Evolutionary conservation across 768 basidiomycete species (phyloP), one percentile per base, ranked within the genome.

Genomic region (Astraeus odoratus): DNA sequence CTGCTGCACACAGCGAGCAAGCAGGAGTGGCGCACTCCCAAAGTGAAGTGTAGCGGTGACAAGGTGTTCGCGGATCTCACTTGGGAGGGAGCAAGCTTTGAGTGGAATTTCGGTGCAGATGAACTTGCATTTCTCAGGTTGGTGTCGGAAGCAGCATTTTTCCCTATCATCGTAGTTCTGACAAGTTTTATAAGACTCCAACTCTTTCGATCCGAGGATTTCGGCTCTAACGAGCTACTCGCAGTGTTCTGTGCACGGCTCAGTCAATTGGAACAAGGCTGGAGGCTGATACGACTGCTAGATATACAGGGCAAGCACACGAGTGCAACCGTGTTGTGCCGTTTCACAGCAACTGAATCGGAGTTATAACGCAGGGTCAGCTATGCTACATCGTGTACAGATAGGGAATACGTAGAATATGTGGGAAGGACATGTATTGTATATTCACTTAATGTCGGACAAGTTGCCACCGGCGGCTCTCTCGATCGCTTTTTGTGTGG

Each of bases 401-500:
- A 13, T 3, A 20, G 25, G 9, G 16, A 35, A 16, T 27, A 38
- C 36, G 20, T 45, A 27, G n/a, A 22, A 36, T 15, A 10, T 24
- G 30, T 29, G 31, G 33, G 15, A 24, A 23, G 23, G 37, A 39
- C 5, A 10, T 31, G 30, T 12, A n/a, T 9, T 8, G 4, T n/a
- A 15, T 10, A n/a, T 33, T 61, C 43, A 64, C 33, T 59, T 58
- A 22, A 59, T 27, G 8, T 72, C 74, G 1, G 67, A 52, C 53
- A 84, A 51, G 40, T 71, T 67, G 5, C 80, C 79, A 3, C 82
- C 82, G 35, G 81, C 81, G 10, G 80, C 82, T 46, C 76, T 73
- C 57, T 78, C 77, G 23, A 86, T 72, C 1, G 80, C 81, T 42
- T 61, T 67, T 53, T 72, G 58, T 67, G 81, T 72, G 45, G 66